Percentiles rank a stretch among this genome's conserved stretches.
Conservation (phyloP, 345 rosid species). For the Eutrema yunnanense region DNA sequence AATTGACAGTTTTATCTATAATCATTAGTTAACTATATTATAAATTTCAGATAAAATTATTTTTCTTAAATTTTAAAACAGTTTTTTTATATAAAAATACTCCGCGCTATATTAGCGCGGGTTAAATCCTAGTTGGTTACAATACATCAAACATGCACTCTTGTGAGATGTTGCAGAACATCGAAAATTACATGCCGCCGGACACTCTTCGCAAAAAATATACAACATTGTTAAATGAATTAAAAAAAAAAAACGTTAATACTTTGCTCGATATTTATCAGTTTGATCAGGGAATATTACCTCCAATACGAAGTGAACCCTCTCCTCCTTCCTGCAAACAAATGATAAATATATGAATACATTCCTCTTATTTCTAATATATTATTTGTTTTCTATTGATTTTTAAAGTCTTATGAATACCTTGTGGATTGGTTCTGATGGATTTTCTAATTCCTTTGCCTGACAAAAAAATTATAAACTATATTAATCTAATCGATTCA, state of each 20-base stretch:
- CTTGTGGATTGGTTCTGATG: background rate
- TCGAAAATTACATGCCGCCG: constrained; percentile 8
- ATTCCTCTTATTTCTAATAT: background rate
- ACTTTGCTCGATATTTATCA: background rate
- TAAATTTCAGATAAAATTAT: no score
- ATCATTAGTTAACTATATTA: no score
- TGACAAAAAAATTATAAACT: background rate
- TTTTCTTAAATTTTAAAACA: no score
- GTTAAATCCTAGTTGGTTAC: no score
- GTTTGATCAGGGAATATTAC: background rate
- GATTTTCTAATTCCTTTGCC: background rate
- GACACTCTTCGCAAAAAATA: constrained; percentile 12
- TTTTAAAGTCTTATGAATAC: background rate
- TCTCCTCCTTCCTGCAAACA: background rate
- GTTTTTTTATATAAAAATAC: no score
- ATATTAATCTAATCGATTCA: background rate
- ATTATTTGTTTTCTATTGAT: background rate
- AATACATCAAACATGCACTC: constrained; percentile 24
- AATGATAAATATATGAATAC: background rate
- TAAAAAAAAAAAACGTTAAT: background rate
- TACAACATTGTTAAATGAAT: background rate
- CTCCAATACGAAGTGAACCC: background rate
- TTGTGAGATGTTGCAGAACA: constrained; percentile 25
- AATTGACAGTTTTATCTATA: no score
- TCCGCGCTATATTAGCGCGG: no score